Evolutionary conservation across 805 yeast species (phyloP), one percentile per base, ranked within the genome.

Genomic region (baker's yeast (Saccharomyces cerevisiae)): DNA sequence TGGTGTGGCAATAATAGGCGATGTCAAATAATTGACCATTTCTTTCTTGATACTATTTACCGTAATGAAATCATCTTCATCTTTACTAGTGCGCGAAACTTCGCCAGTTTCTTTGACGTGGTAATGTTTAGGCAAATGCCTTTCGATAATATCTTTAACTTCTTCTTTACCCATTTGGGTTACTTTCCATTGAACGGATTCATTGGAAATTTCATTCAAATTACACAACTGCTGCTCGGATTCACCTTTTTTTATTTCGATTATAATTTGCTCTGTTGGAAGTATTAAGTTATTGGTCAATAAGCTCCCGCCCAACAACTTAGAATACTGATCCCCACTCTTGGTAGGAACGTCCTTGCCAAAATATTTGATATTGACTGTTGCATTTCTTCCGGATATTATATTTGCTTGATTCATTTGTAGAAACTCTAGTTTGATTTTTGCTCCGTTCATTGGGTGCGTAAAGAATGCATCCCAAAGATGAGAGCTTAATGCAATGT

Each of bases 341-440:
- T 61, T 67, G 14, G 22, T 11, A 14, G 10, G 17, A 53, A 52
- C 41, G 10, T 43, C 46, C 8, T 14, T 14, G 4, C 29, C 28
- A 11, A 26, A 22, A 31, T 49, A 32, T 28, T 48, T 24, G 27
- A 55, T 41, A 8, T n/a, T 41, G 21, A 48, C 51, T 30, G 2
- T 31, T 30, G 22, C 29, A 17, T 36, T 36, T 17, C 22, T 8
- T 17, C 3, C 43, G 17, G 24, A 8, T 17, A 9, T 36, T 24
- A 36, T 17, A 4, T 14, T 47, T 17, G 4, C n/a, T 27, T 28
- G 36, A 11, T 22, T 2, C n/a, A 21, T 28, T n/a, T 26, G 24
- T n/a, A 28, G n/a, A 6, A 81, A 53, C 55, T 79, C 84, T 14
- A 86, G 50, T 2, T 63, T 67, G 10, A 72, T 54, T 54, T 61